Conservation (phyloP, 768 basidiomycete species). For the Phylloporus rhodoxanthus region DNA sequence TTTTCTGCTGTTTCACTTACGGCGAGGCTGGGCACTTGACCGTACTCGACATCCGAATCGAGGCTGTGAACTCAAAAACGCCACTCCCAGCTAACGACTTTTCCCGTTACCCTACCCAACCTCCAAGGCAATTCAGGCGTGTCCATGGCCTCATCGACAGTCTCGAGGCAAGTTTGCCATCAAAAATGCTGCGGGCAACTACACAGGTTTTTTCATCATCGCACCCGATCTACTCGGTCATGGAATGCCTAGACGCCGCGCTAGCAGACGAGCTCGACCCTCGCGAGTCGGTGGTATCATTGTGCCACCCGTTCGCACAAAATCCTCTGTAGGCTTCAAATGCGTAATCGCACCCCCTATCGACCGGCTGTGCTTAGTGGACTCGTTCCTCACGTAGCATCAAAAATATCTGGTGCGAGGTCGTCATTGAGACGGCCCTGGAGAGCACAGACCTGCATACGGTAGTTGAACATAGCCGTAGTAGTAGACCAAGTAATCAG, state of each 20-base stretch:
- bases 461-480: too few relatives aligned
- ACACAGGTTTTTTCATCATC: slow-evolving; percentile 20
- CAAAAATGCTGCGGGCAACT: not conserved
- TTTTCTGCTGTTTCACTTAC: slow-evolving; percentile 14
- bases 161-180: slow-evolving; percentile 11
- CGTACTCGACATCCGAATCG: slow-evolving; percentile 2
- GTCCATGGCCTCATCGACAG: slow-evolving; percentile 16
- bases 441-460: not conserved
- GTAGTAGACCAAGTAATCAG: too few relatives aligned
- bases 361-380: too few relatives aligned
- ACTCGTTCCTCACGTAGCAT: too few relatives aligned
- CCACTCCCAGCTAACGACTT: not conserved
- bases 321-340: too few relatives aligned
- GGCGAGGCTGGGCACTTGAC: slow-evolving; percentile 12
- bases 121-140: slow-evolving; percentile 13
- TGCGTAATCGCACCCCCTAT: too few relatives aligned
- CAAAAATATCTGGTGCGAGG: too few relatives aligned
- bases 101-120: not conserved
- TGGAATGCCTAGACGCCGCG: not conserved
- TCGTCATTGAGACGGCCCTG: slow-evolving; percentile 7
- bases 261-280: slow-evolving; percentile 10
- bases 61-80: slow-evolving; percentile 11
- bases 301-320: too few relatives aligned
- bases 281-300: too few relatives aligned
- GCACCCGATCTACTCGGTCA: slow-evolving; percentile 25